These are phyloP conservation scores for Epichloe scottii DNA, from an alignment of 2,329 filamentous ascomycete genomes.

Conservation along the genomic window DNA sequence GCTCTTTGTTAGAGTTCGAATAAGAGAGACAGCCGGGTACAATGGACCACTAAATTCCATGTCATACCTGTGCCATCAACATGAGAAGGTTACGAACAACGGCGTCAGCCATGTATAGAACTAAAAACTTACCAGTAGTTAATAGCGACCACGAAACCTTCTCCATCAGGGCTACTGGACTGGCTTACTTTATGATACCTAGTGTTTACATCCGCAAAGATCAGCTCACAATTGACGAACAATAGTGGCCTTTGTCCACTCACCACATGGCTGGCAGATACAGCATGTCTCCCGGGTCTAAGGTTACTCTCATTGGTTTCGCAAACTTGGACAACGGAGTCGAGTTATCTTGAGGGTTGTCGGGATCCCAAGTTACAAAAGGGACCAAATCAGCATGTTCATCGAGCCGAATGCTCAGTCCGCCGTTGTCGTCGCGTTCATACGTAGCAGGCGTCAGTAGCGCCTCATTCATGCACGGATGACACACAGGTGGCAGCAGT, in stretches of 20 bases:
- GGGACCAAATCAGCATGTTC: constrained; percentile 35
- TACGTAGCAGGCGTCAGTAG: constrained; percentile 48
- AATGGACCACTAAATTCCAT: constrained; percentile 63
- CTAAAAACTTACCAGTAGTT: constrained; percentile 58
- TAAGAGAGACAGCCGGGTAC: constrained; percentile 48
- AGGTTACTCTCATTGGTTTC: constrained; percentile 50
- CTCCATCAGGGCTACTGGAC: constrained; percentile 50
- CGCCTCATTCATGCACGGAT: constrained; percentile 56
- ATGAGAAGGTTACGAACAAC: neutral
- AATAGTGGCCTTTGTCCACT: constrained; percentile 11
- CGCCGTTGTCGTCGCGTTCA: constrained; percentile 17
- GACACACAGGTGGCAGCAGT: constrained; percentile 58
- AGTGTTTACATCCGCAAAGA: neutral
- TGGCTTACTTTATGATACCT: constrained; percentile 75
- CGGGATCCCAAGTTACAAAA: constrained; percentile 66
- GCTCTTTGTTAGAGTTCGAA: constrained; percentile 23
- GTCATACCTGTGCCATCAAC: constrained; percentile 48
- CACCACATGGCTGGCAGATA: constrained; percentile 74
- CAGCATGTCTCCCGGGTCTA: constrained; percentile 65
- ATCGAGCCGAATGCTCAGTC: constrained; percentile 23
- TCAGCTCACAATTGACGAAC: neutral
- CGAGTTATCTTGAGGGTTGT: constrained; percentile 33
- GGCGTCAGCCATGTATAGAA: neutral
- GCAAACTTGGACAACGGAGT: constrained; percentile 49
- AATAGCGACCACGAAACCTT: constrained; percentile 64